Conservation (phyloP, 208 protist genomes). For the Acanthamoeba polyphaga region DNA sequence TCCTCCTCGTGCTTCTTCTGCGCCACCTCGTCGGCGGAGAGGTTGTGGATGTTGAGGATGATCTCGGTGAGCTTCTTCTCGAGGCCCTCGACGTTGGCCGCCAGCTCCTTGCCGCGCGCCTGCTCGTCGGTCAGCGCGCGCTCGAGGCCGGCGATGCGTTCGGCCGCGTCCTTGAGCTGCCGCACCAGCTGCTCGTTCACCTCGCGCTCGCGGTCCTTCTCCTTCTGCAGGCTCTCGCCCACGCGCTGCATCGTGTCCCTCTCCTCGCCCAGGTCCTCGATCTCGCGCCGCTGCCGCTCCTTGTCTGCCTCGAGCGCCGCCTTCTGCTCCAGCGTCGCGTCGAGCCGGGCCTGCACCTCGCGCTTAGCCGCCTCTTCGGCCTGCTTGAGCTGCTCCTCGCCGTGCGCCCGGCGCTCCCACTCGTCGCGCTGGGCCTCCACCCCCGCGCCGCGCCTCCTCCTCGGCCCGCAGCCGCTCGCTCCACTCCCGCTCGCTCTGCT, state of each 20-base stretch:
- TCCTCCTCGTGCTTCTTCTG: conserved; percentile 23
- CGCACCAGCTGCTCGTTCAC: neutral
- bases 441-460: neutral
- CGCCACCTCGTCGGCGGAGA: conserved; percentile 40
- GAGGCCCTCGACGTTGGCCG: conserved; percentile 6
- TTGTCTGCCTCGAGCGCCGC: neutral
- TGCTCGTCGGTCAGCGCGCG: neutral
- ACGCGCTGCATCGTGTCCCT: conserved; percentile 28
- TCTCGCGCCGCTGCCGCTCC: neutral
- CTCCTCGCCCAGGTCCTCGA: conserved; percentile 25
- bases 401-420: conserved; percentile 30
- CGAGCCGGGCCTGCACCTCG: neutral
- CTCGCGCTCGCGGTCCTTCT: conserved; percentile 37
- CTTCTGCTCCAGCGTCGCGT: neutral
- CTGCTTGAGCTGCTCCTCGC: neutral
- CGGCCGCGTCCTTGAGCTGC: conserved; percentile 24
- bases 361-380: neutral
- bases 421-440: conserved; percentile 17
- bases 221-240: conserved; percentile 48
- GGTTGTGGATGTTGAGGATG: conserved; percentile 48
- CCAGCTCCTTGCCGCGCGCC: conserved; percentile 17
- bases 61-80: conserved; percentile 53
- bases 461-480: neutral
- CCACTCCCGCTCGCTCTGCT: neutral
- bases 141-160: neutral